Evolutionary conservation across 305 asterid species (phyloP).

Genomic region (Rubia balearica): DNA sequence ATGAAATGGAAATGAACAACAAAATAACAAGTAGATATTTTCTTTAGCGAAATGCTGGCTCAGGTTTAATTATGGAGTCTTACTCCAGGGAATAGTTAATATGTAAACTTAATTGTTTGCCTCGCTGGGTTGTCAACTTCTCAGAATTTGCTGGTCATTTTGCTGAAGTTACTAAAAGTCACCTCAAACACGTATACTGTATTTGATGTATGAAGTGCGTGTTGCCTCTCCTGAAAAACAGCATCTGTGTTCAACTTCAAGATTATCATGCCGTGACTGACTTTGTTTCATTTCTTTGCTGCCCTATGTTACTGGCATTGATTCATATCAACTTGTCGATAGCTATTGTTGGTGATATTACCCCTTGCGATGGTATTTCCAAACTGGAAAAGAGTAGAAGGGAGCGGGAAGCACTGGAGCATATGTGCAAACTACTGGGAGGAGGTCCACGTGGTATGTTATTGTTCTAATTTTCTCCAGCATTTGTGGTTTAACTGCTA

Average conservation of each 20-base stretch:
- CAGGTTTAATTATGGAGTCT: not conserved
- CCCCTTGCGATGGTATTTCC: slow-evolving; percentile 83
- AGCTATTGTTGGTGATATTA: slow-evolving; percentile 96
- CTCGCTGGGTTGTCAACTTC: not conserved
- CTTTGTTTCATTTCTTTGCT: not conserved
- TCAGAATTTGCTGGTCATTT: not conserved
- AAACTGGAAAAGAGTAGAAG: slow-evolving; percentile 78
- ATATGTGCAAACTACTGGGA: slow-evolving; percentile 86
- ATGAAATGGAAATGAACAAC: not conserved
- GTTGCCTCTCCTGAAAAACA: not conserved
- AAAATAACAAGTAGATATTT: not conserved
- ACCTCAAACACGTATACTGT: not conserved
- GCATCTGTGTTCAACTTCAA: not conserved
- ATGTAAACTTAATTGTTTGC: not conserved
- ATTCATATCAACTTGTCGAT: slow-evolving; percentile 13
- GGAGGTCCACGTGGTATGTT: slow-evolving; percentile 72
- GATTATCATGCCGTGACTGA: not conserved
- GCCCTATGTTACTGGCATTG: slow-evolving; percentile 1
- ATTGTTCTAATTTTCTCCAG: slow-evolving; percentile 2
- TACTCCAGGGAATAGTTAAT: not conserved
- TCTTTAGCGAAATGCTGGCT: not conserved
- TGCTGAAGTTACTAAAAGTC: not conserved
- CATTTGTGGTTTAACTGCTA: not conserved
- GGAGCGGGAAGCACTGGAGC: slow-evolving; percentile 71
- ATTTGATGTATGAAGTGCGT: not conserved